phyloP scores from a whole-genome alignment of 768 basidiomycete species.

The Amanita subjunquillea region DNA sequence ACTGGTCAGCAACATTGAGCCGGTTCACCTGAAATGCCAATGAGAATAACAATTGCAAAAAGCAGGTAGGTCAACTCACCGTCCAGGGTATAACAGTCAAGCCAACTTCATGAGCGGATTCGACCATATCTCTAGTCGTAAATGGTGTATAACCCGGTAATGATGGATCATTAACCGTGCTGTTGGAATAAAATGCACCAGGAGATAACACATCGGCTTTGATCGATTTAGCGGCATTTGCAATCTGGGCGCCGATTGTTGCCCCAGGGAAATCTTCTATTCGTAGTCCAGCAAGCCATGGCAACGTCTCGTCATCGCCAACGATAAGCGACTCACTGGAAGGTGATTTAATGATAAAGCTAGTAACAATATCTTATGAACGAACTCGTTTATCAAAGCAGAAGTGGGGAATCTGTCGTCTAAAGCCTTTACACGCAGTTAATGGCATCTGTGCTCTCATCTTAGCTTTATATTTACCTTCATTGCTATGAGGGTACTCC shows the following conservation, averaged over 20 bases:
- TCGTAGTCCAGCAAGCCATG: constrained; percentile 63
- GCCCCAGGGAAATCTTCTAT: constrained; percentile 56
- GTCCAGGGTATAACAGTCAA: constrained; percentile 69
- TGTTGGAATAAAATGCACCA: constrained; percentile 28
- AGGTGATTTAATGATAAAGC: neutral
- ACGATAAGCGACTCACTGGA: constrained; percentile 27
- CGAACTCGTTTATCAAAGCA: constrained; percentile 59
- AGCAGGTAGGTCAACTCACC: constrained; percentile 24
- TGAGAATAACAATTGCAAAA: neutral
- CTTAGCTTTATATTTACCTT: constrained; percentile 29
- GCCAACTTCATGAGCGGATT: constrained; percentile 51
- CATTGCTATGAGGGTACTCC: constrained; percentile 67
- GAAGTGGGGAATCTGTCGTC: constrained; percentile 47
- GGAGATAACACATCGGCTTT: constrained; percentile 60
- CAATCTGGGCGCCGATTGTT: constrained; percentile 46
- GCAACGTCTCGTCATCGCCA: constrained; percentile 34
- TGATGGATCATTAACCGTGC: constrained; percentile 32
- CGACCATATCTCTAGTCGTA: constrained; percentile 59
- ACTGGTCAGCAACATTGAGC: constrained; percentile 48
- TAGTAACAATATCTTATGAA: neutral
- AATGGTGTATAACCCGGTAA: constrained; percentile 40
- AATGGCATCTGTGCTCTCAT: neutral
- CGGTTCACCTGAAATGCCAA: constrained; percentile 40
- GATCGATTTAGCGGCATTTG: constrained; percentile 58
- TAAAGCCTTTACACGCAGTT: constrained; percentile 25